Base-by-base conservation (phyloP, 73 alveolate species). In the Paramecium pentaurelia region DNA sequence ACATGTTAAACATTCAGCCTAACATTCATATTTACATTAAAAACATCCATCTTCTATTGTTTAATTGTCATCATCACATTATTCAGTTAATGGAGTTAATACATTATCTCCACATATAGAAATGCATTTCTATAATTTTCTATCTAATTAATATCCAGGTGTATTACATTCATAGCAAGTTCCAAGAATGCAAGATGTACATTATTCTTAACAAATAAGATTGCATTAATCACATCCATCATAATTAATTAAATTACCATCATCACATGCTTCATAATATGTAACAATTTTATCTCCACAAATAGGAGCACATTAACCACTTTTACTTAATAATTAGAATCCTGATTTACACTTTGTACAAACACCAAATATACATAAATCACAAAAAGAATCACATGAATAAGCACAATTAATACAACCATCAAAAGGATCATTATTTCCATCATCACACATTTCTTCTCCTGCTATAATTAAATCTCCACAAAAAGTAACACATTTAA, bases 61-160 rank as follows among this genome's bases (percentile, higher is more conserved):
- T 68, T 32, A 68, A 7, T 68, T 68, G 2, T 28, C 51, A 68
- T 68, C 87, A 18, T 73, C 87, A 18, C 87, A 73, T 18, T 37
- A 25, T 20, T 73, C 87, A 10, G 14, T 32, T 28, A 32, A 0
- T 6, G 84, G 28, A 12, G 25, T 8, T 12, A 64, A 12, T 12
- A 64, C 4, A 32, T 28, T 36, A 59, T 92, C 92, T 0, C 95
- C 95, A 86, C 95, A 92, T 2, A 91, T 47, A 0, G 95, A 60
- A 58, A 10, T 51, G 11, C 93, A 86, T 18, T 14, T 38, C 20
- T 54, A 9, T 12, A 27, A 45, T n/a, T 38, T 36, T 30, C 8
- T 14, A 84, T 54, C 20, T 75, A 30, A 28, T 54, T 84, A 10
- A 77, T 45, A 84, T 14, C 84, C 47, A 22, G 84, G 84, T 0